Evolutionary conservation across 148 eudicot species (phyloP), one percentile per base, ranked within the genome.

Genomic region (Chenopodium quinoa): DNA sequence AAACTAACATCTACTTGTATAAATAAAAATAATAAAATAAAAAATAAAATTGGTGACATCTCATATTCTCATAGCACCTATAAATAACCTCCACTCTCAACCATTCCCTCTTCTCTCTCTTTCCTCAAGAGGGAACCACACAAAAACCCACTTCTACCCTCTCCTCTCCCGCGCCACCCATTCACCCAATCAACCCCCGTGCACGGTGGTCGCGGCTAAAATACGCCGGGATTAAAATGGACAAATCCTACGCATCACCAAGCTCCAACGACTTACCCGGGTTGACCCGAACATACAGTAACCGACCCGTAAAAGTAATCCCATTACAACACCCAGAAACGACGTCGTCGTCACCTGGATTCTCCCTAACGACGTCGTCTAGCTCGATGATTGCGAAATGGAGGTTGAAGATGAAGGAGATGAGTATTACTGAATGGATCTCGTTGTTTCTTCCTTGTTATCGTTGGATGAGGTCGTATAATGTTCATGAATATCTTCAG

Each of bases 401-500:
- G 98, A 81, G 75, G 73, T 40, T 87, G 60, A 96, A 84, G 86
- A 17, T 96, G 85, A 92, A 84, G 75, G 87, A 78, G 27, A 96
- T 92, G 98, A 91, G 83, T 19, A 2, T 73, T 27, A 83, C 74
- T 29, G 94, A 92, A 37, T 96, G 99, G 99, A 89, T 94, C 80
- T 90, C 89, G 44, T 63, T 86, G 17, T 90, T 90, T 67, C 75
- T 96, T 22, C 99, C 99, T 44, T 93, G 99, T 73, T 94, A 85
- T 77, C 92, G 98, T 48, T 96, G 99, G 99, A 87, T 93, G 47
- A 76, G 94, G 1, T 78, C 89, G 13, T 96, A 96, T 58, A 81
- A 80, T n/a, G 83, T 84, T 86, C 81, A 82, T 1, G 98, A 96
- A 23, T 89, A 87, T 78, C 82, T 96, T 73, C 98, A 92, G 85